A percentile compares a stretch with the other conserved stretches of the same genome.
Conservation (phyloP, 345 rosid genomes). For the Trapa bicornis region DNA sequence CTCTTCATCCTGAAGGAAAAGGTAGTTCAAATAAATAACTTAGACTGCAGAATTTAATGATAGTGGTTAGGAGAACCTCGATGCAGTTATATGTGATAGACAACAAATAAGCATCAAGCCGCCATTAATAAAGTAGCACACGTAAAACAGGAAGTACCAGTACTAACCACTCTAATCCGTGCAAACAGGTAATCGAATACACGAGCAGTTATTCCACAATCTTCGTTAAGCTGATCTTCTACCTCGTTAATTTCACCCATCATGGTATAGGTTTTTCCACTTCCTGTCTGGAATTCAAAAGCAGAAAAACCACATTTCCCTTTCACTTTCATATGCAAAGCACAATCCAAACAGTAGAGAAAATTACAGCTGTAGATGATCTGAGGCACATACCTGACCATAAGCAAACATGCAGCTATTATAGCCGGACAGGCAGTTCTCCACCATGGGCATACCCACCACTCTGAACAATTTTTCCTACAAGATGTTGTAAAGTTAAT, state of each 20-base stretch:
- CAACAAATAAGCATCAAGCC: neutral
- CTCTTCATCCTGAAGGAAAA: conserved; percentile 58
- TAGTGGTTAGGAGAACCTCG: neutral
- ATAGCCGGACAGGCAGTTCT: conserved; percentile 90
- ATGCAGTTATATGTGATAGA: neutral
- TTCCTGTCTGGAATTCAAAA: conserved; percentile 65
- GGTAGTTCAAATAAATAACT: neutral
- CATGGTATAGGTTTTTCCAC: conserved; percentile 97
- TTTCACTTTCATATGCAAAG: neutral
- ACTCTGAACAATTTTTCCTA: conserved; percentile 67
- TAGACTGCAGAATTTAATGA: neutral
- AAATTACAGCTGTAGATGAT: neutral
- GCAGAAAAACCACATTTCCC: neutral
- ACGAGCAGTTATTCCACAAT: conserved; percentile 85
- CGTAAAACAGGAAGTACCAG: conserved; percentile 7
- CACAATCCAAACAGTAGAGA: neutral
- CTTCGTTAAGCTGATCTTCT: conserved; percentile 39
- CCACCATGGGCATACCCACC: conserved; percentile 90
- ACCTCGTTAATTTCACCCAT: conserved; percentile 65
- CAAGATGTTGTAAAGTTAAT: conserved; percentile 1
- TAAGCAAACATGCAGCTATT: conserved; percentile 93
- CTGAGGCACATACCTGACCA: conserved; percentile 54
- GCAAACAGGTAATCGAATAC: conserved; percentile 68
- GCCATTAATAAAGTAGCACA: neutral
- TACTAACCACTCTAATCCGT: conserved; percentile 52